Evolutionary conservation across 2,329 filamentous ascomycete species (phyloP), one percentile per base, ranked within the genome.

Genomic region (Sphaerulina vaccinii): DNA sequence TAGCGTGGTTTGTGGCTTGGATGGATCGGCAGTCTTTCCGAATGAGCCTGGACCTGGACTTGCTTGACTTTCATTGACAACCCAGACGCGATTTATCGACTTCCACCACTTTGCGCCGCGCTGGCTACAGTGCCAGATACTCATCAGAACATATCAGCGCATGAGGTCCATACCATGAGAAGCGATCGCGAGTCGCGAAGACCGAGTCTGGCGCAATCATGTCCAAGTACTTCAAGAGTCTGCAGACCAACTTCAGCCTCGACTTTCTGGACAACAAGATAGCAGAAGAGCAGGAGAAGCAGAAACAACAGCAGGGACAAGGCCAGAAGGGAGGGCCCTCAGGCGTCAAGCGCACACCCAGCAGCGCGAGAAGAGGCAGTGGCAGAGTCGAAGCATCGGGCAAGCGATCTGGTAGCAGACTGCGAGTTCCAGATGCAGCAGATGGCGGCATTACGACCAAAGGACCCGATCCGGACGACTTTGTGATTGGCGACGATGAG

Each of bases 281-380:
- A 65, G 88, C 90, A 65, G 90, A 96, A 74, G 91, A 96, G 73
- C 89, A 95, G 72, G 87, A 89, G 52, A 86, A 88, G 52, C 87
- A 90, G 68, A 81, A 81, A 65, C 71, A 76, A 44, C 53, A 54
- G 32, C 45, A 40, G 18, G 35, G 35, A 15, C 51, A 52, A 36
- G 16, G 33, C 16, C 41, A 45, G 40, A 55, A 55, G 41, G 37
- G 41, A 16, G 54, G 45, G 3, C 50, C 55, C 18, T 37, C 64
- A 60, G 70, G 27, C 27, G 3, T 78, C 8, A 62, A 58, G 49
- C 58, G 66, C 43, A 59, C 58, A n/a, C 49, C 67, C 74, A 55
- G 69, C 76, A 57, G 64, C 68, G 6, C 73, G 65, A 56, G 80
- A 75, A 42, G 70, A 72, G 40, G 76, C 67, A 68, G 63, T 54